Base-by-base conservation (phyloP, 2,329 filamentous ascomycete genomes). In the Spiromastix sp. region DNA sequence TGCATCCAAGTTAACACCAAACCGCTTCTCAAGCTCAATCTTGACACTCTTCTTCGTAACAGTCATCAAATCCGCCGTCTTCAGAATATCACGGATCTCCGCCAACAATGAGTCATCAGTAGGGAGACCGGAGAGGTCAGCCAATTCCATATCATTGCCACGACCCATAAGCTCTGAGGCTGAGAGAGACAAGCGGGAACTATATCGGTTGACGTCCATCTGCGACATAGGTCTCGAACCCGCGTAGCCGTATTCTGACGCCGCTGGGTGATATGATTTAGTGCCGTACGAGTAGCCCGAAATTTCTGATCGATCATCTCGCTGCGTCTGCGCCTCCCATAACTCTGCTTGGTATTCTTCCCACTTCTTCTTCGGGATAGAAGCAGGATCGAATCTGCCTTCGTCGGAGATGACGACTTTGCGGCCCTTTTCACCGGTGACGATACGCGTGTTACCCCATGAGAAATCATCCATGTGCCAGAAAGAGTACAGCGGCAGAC, bases 401-500 rank as follows among this genome's bases (percentile, higher is more conserved):
- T 98, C 91, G 57, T 98, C 91, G 2, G 86, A 85, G 46, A 98
- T 81, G 48, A 98, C 77, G 42, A 96, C 68, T 69, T 95, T 89
- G 57, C 85, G 81, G 45, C 91, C 91, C 59, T 81, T 80, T 57
- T 98, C 91, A 56, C 91, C 91, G 5, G 84, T 91, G 45, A 98
- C 86, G 39, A 98, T 77, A 77, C 91, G 89, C 26, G 91, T 98
- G 63, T 95, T 98, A 63, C 91, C 91, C 91, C 91, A 98, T 51
- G 82, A 84, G 74, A 98, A 98, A 64, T 98, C 91, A 60, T 98
- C 91, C 91, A 96, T 96, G 66, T 95, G 76, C 91, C 91, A 98
- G 74, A 98, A 98, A 32, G 89, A 73, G 60, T 96, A 96, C 18
- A 98, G 66, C 1, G 91, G 91, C 29, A 98, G 72, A 39, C 74